These are phyloP conservation scores for Globisporangium camurandrum DNA, from an alignment of 352 stramenopile genomes.

Conservation along the genomic window DNA sequence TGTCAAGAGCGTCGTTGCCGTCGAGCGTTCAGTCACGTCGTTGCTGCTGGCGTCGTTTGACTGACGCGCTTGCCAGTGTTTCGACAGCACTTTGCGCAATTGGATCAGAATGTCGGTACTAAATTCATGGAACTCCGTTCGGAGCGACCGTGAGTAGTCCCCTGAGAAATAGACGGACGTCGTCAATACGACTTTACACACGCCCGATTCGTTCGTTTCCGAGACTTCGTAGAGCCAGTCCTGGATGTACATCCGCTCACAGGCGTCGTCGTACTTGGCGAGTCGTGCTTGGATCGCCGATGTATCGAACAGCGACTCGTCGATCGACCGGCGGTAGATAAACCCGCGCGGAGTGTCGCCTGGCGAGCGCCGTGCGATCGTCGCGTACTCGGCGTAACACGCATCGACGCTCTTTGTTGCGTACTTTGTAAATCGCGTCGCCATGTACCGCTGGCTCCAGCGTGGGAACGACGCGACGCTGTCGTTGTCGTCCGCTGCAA, in stretches of 20 bases:
- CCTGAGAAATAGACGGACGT: constrained; percentile 43
- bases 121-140: constrained; percentile 55
- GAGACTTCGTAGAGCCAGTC: constrained; percentile 67
- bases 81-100: constrained; percentile 37
- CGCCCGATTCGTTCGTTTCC: constrained; percentile 44
- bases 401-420: constrained; percentile 40
- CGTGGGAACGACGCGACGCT: constrained; percentile 48
- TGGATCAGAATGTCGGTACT: constrained; percentile 45
- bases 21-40: constrained; percentile 7
- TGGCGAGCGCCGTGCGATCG: constrained; percentile 13
- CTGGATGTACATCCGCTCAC: constrained; percentile 45
- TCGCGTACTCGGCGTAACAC: constrained; percentile 60
- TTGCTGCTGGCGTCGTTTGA: constrained; percentile 9
- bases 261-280: constrained; percentile 33
- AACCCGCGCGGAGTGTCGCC: constrained; percentile 32
- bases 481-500: constrained; percentile 16
- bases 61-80: constrained; percentile 45
- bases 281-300: constrained; percentile 34
- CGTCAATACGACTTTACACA: constrained; percentile 69
- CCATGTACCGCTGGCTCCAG: constrained; percentile 62
- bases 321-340: constrained; percentile 70
- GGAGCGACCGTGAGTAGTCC: constrained; percentile 21
- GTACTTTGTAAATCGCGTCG: constrained; percentile 53
- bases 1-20: constrained; percentile 18
- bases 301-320: constrained; percentile 38